Evolutionary conservation across 2,329 filamentous ascomycete genomes (phyloP).

Genomic region (Xylariaceae sp.): DNA sequence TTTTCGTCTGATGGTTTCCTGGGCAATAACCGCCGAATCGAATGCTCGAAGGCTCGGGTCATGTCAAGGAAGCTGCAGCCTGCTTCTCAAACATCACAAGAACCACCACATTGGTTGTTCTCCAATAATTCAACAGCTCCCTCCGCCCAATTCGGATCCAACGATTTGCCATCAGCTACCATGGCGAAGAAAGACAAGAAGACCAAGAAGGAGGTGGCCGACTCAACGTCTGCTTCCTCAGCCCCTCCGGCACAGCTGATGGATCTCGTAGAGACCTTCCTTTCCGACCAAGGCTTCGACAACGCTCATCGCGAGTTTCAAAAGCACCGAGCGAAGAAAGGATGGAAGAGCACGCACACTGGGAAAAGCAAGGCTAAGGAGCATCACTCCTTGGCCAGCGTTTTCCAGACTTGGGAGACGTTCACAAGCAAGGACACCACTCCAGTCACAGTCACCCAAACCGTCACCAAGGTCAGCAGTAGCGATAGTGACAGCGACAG

Average conservation of each 20-base stretch:
- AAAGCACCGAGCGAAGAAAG: conserved; percentile 55
- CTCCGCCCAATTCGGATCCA: conserved; percentile 2
- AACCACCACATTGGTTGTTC: conserved; percentile 30
- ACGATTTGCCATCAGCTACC: conserved; percentile 2
- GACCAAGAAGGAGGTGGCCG: conserved; percentile 15
- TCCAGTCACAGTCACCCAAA: conserved; percentile 20
- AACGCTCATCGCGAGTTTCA: conserved; percentile 58
- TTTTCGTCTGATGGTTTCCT: conserved; percentile 1
- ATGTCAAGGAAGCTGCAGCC: conserved; percentile 9
- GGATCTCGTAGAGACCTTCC: conserved; percentile 62
- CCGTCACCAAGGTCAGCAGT: conserved; percentile 25
- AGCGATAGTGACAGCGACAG: conserved; percentile 21
- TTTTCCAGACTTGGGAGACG: conserved; percentile 49
- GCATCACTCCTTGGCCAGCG: conserved; percentile 40
- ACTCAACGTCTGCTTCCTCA: conserved; percentile 14
- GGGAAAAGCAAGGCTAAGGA: conserved; percentile 24
- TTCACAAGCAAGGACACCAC: conserved; percentile 29
- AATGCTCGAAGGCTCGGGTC: conserved; percentile 7
- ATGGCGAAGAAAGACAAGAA: conserved; percentile 23
- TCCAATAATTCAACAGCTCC: conserved; percentile 25
- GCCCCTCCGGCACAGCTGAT: conserved; percentile 58
- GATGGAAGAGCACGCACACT: conserved; percentile 34
- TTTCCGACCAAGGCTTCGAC: conserved; percentile 61
- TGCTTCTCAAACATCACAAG: conserved; percentile 9
- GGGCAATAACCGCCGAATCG: conserved; percentile 1